Evolutionary conservation across 805 yeast genomes (phyloP).

Genomic region (Maudiozyma serrabonitensis): DNA sequence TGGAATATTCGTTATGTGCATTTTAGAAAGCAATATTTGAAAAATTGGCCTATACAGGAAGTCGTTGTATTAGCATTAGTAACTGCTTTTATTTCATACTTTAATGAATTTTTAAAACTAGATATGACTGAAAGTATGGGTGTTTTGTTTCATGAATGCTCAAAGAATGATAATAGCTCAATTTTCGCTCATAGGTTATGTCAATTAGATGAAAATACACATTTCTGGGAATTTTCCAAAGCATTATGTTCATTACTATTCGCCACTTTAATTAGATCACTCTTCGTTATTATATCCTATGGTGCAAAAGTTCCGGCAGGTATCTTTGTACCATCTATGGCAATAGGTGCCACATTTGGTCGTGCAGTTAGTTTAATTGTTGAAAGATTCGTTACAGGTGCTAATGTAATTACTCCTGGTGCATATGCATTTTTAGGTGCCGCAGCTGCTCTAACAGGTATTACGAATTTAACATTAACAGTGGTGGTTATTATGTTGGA

Average conservation of each 20-base stretch:
- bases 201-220: conserved; percentile 27
- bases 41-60: conserved; percentile 45
- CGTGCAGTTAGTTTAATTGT: conserved; percentile 72
- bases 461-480: conserved; percentile 83
- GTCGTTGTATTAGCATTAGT: conserved; percentile 55
- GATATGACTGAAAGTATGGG: conserved; percentile 98
- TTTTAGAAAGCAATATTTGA: conserved; percentile 62
- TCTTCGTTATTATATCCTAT: conserved; percentile 72
- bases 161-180: conserved; percentile 24
- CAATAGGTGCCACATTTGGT: conserved; percentile 92
- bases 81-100: conserved; percentile 72
- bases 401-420: conserved; percentile 75
- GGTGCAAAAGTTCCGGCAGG: conserved; percentile 98
- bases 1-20: conserved; percentile 68
- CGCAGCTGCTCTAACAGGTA: conserved; percentile 89
- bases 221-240: conserved; percentile 18
- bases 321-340: conserved; percentile 93
- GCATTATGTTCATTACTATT: conserved; percentile 45
- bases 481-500: conserved; percentile 95
- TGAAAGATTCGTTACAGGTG: conserved; percentile 36
- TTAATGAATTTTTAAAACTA: conserved; percentile 65
- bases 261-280: conserved; percentile 66
- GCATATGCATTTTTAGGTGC: conserved; percentile 95
- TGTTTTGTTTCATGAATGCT: conserved; percentile 75
- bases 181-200: conserved; percentile 35